Evolutionary conservation across 2,329 filamentous ascomycete species (phyloP), one percentile per base, ranked within the genome.

Genomic region (Neofusicoccum kwambonambiense): DNA sequence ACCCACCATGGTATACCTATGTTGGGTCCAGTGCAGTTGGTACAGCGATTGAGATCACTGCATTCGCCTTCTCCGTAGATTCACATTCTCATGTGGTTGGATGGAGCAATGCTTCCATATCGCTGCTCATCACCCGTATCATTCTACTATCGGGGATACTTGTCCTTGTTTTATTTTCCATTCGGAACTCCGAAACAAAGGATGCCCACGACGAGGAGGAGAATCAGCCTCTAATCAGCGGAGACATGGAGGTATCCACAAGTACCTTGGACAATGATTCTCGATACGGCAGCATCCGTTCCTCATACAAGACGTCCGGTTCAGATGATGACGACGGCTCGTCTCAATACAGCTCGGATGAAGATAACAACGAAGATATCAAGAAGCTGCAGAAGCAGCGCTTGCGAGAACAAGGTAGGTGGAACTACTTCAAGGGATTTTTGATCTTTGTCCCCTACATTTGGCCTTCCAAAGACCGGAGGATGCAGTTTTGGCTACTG

Each of bases 361-460:
- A 41, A 12, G 34, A 31, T 4, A 44, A 62, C 3, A 60, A 81
- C 78, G 70, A 81, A 83, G 69, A 82, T 80, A 65, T 87, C 86
- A 76, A 75, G 58, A 69, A 73, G 63, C 70, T 72, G 65, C 72
- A 75, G 60, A 67, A 78, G 69, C 87, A 90, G 74, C 84, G 87
- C 4, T 80, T 91, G 27, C 82, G 88, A 71, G 84, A 88, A 66
- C 85, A 89, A 65, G 90, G 89, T 0, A 92, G 89, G 89, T 83
- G 90, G 69, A 83, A 85, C 57, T 93, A 93, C 71, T 80, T 87
- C 19, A 90, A 89, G 72, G 86, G 88, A 15, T 93, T 91, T 78
- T 80, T 78, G 71, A 72, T 92, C 42, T 88, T 94, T 73, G 81
- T 92, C 39, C 90, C 90, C 0, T 90, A 91, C 71, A 80, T 94